Evolutionary conservation across 177 flowering plant genomes (phyloP).

Genomic region (Telopea speciosissima): DNA sequence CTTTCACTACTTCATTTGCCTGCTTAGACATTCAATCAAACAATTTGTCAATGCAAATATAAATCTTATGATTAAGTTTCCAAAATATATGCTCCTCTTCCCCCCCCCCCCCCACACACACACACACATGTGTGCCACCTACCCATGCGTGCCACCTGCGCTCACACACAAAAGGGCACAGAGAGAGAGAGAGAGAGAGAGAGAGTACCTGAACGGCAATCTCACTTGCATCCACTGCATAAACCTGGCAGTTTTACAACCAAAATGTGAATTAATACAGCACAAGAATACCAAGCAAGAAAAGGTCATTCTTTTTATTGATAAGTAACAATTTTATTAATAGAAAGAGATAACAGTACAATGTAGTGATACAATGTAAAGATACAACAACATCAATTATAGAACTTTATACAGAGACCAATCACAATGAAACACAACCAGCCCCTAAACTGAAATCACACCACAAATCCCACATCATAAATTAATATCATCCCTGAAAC

Average conservation of each 20-base stretch:
- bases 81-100: too few relatives aligned
- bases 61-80: neutral
- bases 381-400: too few relatives aligned
- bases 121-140: too few relatives aligned
- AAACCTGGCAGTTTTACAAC: constrained; percentile 49
- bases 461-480: too few relatives aligned
- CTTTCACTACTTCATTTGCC: constrained; percentile 91
- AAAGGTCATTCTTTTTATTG: neutral
- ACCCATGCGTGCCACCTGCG: neutral
- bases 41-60: neutral
- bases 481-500: too few relatives aligned
- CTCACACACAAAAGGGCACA: neutral
- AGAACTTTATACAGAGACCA: too few relatives aligned
- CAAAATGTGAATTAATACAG: neutral
- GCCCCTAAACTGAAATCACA: too few relatives aligned
- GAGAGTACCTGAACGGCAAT: constrained; percentile 82
- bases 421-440: too few relatives aligned
- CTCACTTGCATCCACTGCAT: constrained; percentile 97
- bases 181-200: neutral
- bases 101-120: too few relatives aligned
- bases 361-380: too few relatives aligned
- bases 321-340: too few relatives aligned
- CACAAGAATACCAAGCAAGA: neutral
- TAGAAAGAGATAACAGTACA: too few relatives aligned
- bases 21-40: constrained; percentile 27